A percentile compares a stretch with the other conserved stretches of the same genome.
These are phyloP conservation scores for Kuraishia ogatae DNA, from an alignment of 805 yeast species.

Conservation along the genomic window DNA sequence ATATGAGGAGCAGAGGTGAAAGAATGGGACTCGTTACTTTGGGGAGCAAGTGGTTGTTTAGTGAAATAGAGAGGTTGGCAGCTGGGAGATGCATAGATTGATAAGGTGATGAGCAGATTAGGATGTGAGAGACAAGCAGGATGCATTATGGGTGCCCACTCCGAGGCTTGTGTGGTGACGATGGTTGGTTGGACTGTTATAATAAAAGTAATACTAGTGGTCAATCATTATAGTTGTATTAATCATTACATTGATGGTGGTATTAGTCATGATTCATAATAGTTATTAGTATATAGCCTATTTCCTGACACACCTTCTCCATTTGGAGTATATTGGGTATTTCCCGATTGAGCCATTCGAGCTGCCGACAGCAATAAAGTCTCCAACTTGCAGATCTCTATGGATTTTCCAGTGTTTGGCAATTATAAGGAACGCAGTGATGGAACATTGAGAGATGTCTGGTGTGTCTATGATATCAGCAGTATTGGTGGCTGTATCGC, in stretches of 20 bases:
- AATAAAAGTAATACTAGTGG: neutral
- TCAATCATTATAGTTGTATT: too few species aligned
- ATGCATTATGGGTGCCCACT: too few species aligned
- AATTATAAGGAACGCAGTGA: neutral
- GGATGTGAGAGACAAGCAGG: too few species aligned
- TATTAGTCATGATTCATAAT: neutral
- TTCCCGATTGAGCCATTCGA: neutral
- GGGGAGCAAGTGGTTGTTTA: constrained; percentile 55
- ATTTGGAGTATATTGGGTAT: neutral
- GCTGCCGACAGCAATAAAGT: neutral
- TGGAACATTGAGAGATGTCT: neutral
- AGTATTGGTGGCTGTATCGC: neutral
- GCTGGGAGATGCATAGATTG: constrained; percentile 47
- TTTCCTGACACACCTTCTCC: neutral
- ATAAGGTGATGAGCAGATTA: neutral
- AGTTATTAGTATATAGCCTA: neutral
- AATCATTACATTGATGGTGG: too few species aligned
- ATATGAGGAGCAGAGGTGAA: constrained; percentile 60
- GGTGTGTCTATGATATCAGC: neutral
- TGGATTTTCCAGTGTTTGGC: neutral
- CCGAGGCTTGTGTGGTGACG: too few species aligned
- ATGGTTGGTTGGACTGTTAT: neutral
- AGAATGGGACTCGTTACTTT: constrained; percentile 44
- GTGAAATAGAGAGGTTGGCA: constrained; percentile 35
- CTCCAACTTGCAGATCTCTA: neutral